Evolutionary conservation across 1,284 basidiomycete species (phyloP), one percentile per base, ranked within the genome.

Genomic region (Phylloporus sp.): DNA sequence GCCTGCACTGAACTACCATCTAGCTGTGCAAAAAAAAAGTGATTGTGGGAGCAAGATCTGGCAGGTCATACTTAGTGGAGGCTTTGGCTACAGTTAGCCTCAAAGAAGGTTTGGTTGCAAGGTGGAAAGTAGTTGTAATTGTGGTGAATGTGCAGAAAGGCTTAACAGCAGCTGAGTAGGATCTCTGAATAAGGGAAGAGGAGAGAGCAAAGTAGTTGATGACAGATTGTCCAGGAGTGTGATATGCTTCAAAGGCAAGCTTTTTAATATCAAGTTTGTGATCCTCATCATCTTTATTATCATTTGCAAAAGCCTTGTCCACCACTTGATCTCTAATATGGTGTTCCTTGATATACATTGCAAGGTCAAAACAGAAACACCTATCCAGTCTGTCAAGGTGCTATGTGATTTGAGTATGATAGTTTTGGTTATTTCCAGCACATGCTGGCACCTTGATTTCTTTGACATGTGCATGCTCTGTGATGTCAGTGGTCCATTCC

Each of bases 381-480:
- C 32, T 32, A 32, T 32, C 32, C 32, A 32, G 32, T 32, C 32
- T 32, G 32, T 32, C 32, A 32, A 32, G 32, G 32, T 32, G 32
- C 32, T 32, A 7, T 32, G n/a, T 19, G 23, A 60, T 60, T 27
- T 60, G 25, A 1, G 2, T 45, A 10, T 52, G 60, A 27, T 60
- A 60, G 14, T 65, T 60, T 45, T 60, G 64, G 14, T 65, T 65
- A 23, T 65, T 65, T 3, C 58, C 64, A 23, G 58, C 27, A 15
- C 27, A 14, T 7, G 58, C 64, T 14, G 64, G 64, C 5, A n/a
- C 47, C 58, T 65, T 65, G 39, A 65, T 65, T 20, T 41, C 64
- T 7, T 45, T 8, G 7, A 60, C 27, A 45, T 65, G 64, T 4
- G 58, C 49, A 32, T 65, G 63, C 37, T 59, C 57, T 14, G 45